Base-by-base conservation (phyloP, 2,329 filamentous ascomycete genomes). In the Pestalotiopsis sp. region DNA sequence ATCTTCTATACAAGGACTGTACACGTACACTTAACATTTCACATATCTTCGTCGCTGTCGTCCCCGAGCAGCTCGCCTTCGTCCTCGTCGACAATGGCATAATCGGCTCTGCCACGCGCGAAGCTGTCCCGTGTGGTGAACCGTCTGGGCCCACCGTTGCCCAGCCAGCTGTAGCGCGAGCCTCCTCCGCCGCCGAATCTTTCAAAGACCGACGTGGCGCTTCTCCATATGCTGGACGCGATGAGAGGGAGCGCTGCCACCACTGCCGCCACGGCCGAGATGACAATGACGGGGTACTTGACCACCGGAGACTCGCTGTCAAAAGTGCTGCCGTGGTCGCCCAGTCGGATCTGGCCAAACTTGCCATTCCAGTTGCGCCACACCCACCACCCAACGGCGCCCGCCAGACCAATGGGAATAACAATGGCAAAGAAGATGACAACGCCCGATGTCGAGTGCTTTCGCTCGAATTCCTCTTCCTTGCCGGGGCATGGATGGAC, bases 51-150 rank as follows among this genome's bases (percentile, higher is more conserved):
- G 72, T 98, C 95, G 73, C 94, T 94, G 69, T 97, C 95, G 73
- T 98, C 95, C 0, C 96, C 96, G 45, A 99, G 83, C 73, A 99
- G 83, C 83, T 98, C 95, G 63, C 95, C 95, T 79, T 98, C 96
- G 78, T 98, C 96, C 65, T 96, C 93, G 75, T 97, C 94, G 65
- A 97, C 94, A 75, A 92, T 87, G 17, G 91, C 89, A 79, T 98
- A 98, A 79, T 97, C 93, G n/a, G 92, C 91, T 68, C 93, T 88
- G 1, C 93, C 92, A 68, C 94, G 89, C 4, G 94, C 92, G 81
- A 99, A 99, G 70, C 93, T 95, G 76, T 93, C 93, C 69, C 97
- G 86, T 64, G 93, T 97, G 17, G 94, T 96, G 79, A 97, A 99
- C 68, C 91, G 90, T 70, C 92, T 85, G 49, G 88, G 87, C n/a